Evolutionary conservation across 768 basidiomycete species (phyloP).

Genomic region (Panus rudis): DNA sequence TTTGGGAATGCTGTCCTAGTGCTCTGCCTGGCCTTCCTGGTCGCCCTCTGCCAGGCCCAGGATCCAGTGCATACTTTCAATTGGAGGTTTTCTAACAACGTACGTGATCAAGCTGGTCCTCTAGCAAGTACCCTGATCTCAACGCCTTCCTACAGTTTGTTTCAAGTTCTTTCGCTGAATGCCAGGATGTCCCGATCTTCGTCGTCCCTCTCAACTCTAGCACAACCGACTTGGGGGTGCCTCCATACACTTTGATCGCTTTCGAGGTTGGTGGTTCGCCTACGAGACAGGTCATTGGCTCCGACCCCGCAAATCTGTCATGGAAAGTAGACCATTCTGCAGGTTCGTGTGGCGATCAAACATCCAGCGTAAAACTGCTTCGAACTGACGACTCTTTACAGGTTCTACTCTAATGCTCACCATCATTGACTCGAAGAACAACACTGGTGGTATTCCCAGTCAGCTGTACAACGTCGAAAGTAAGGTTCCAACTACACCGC

Average conservation of each 20-base stretch:
- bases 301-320: slow-evolving; percentile 22
- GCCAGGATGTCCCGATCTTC: slow-evolving; percentile 14
- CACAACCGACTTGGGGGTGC: slow-evolving; percentile 16
- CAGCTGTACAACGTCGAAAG: slow-evolving; percentile 30
- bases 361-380: not conserved
- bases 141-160: slow-evolving; percentile 13
- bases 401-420: slow-evolving; percentile 37
- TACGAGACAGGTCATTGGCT: slow-evolving; percentile 29
- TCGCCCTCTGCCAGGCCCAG: too few relatives aligned
- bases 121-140: not conserved
- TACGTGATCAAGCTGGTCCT: slow-evolving; percentile 10
- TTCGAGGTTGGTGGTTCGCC: slow-evolving; percentile 31
- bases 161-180: slow-evolving; percentile 17
- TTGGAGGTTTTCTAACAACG: slow-evolving; percentile 27
- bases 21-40: too few relatives aligned
- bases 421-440: slow-evolving; percentile 38
- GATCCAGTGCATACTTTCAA: slow-evolving; percentile 21
- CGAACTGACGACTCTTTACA: slow-evolving; percentile 14
- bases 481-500: slow-evolving; percentile 22
- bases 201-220: slow-evolving; percentile 19
- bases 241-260: slow-evolving; percentile 38
- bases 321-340: slow-evolving; percentile 34
- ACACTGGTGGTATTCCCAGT: slow-evolving; percentile 34
- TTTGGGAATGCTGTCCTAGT: too few relatives aligned
- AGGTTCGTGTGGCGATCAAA: slow-evolving; percentile 26